phyloP scores from a whole-genome alignment of 164 flowering plant genomes.

The Sextonia rubra region DNA sequence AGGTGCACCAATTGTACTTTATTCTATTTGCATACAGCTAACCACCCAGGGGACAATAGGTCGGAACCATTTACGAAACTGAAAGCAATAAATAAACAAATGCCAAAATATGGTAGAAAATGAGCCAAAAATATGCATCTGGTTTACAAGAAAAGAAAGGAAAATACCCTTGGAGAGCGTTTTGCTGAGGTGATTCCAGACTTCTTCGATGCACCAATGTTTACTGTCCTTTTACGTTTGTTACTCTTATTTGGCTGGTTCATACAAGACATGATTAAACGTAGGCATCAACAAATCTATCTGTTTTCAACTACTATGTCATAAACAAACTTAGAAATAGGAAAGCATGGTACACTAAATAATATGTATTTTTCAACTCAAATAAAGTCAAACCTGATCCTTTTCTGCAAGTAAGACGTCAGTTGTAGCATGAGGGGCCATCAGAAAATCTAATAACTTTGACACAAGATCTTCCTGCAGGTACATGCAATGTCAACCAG shows the following conservation, averaged over 20 bases:
- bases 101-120: background rate
- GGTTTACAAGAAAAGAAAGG: background rate
- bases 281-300: background rate
- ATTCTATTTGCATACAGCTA: background rate
- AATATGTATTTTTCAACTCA: background rate
- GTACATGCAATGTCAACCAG: background rate
- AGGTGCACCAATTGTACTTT: background rate
- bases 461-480: conserved; percentile 81
- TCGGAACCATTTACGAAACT: background rate
- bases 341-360: too few relatives aligned
- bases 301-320: background rate
- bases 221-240: conserved; percentile 63
- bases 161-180: conserved; percentile 24
- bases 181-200: conserved; percentile 47
- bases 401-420: conserved; percentile 68
- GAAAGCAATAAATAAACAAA: background rate
- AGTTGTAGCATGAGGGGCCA: conserved; percentile 70
- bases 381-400: conserved; percentile 45
- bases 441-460: conserved; percentile 75
- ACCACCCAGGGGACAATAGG: background rate
- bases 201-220: conserved; percentile 29
- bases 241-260: conserved; percentile 48
- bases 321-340: background rate
- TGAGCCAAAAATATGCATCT: background rate
- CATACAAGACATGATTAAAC: background rate